Evolutionary conservation across 805 yeast genomes (phyloP).

Genomic region (Ogataea paraovalis): DNA sequence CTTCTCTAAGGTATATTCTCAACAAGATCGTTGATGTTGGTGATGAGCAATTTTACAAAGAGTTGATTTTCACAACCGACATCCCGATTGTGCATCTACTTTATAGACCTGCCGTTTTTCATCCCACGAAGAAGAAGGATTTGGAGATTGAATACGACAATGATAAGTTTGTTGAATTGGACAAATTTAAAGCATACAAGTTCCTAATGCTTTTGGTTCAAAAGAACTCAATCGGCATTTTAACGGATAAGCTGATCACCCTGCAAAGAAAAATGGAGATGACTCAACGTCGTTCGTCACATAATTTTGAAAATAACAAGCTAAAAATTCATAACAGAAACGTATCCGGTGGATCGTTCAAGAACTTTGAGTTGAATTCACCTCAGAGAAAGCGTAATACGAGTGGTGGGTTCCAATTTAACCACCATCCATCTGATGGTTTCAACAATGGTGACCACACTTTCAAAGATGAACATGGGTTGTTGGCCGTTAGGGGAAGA

Average conservation of each 20-base stretch:
- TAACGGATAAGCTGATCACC: not conserved
- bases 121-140: not conserved
- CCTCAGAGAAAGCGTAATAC: not conserved
- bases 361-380: constrained; percentile 4
- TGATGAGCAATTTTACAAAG: constrained; percentile 5
- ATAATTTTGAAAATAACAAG: constrained; percentile 2
- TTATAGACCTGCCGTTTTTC: constrained; percentile 9
- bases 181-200: constrained; percentile 7
- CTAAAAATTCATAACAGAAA: constrained; percentile 1
- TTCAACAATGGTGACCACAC: not conserved
- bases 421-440: not conserved
- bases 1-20: constrained; percentile 7
- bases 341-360: constrained; percentile 3
- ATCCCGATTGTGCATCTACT: constrained; percentile 14
- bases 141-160: constrained; percentile 1
- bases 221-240: not conserved
- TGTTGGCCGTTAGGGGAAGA: constrained; percentile 1
- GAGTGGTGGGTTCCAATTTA: not conserved
- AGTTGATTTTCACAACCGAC: constrained; percentile 6
- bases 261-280: constrained; percentile 4
- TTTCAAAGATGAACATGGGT: constrained; percentile 1
- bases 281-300: constrained; percentile 2
- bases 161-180: constrained; percentile 10
- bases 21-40: constrained; percentile 1
- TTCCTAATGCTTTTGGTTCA: constrained; percentile 2